phyloP scores from a whole-genome alignment of 176 grass and related monocot genomes.

The Oryza longistaminata region DNA sequence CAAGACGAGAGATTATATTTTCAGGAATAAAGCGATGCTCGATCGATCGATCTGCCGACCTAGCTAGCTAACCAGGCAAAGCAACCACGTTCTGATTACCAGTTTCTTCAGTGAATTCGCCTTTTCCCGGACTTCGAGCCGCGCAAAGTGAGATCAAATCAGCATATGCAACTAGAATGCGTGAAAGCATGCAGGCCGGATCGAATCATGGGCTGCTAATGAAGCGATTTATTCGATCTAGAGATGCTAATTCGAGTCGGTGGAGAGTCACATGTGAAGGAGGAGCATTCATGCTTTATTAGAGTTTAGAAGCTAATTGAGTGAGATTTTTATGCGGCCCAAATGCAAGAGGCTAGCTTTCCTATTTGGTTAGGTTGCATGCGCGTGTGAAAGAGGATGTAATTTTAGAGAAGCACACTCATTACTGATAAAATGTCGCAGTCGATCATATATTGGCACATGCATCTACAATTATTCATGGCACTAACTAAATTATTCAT shows the following conservation, averaged over 20 bases:
- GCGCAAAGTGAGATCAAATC: not conserved
- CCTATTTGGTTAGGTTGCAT: not conserved
- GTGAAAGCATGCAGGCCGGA: not conserved
- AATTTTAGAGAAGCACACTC: not conserved
- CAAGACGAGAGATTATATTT: not conserved
- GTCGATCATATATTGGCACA: too few species aligned
- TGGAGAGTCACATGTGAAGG: not conserved
- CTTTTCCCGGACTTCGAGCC: slow-evolving; percentile 29
- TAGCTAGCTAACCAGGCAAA: slow-evolving; percentile 14
- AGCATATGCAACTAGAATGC: not conserved
- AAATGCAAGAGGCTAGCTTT: not conserved
- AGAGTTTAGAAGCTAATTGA: not conserved
- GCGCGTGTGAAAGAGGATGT: not conserved
- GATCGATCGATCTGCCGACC: slow-evolving; percentile 22
- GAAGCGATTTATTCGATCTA: not conserved
- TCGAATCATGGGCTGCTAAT: not conserved
- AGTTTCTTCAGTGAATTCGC: not conserved
- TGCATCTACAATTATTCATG: too few species aligned
- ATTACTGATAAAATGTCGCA: too few species aligned
- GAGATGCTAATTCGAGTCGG: not conserved
- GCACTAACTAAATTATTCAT: too few species aligned
- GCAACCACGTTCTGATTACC: slow-evolving; percentile 13
- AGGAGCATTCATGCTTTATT: not conserved
- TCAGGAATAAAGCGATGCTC: slow-evolving; percentile 27
- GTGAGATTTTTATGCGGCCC: not conserved